Evolutionary conservation across 192 early-diverging fungal genomes (phyloP).

Genomic region (Coemansia biformis): DNA sequence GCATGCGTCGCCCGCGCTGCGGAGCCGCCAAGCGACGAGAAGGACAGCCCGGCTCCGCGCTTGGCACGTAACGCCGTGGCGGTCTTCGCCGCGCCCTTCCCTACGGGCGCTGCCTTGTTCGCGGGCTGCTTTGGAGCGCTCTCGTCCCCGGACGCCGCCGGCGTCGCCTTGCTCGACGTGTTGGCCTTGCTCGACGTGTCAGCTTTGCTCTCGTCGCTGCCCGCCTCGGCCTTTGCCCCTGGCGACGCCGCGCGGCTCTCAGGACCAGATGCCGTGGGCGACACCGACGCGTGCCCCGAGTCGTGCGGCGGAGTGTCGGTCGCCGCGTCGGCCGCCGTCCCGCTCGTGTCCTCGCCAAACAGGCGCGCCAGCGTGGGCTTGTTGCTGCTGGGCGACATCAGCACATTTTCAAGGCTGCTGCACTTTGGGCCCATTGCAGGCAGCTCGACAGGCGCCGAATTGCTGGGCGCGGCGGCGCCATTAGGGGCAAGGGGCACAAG

Average conservation of each 20-base stretch:
- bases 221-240: background rate
- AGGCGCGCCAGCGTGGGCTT: conserved; percentile 20
- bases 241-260: conserved; percentile 27
- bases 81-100: conserved; percentile 1
- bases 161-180: conserved; percentile 4
- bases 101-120: background rate
- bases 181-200: background rate
- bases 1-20: conserved; percentile 15
- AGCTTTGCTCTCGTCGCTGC: too few species aligned
- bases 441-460: background rate
- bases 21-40: conserved; percentile 27
- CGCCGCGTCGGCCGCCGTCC: background rate
- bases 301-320: conserved; percentile 15
- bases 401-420: conserved; percentile 23
- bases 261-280: conserved; percentile 13
- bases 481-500: conserved; percentile 6
- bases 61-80: conserved; percentile 7
- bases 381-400: conserved; percentile 26
- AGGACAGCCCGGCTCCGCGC: conserved; percentile 29
- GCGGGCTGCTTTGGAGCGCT: background rate
- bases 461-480: background rate
- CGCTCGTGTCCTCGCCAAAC: conserved; percentile 15
- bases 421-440: conserved; percentile 13
- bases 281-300: conserved; percentile 29
- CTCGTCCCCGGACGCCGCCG: conserved; percentile 12